Base-by-base conservation (phyloP, 169 alveolate genomes). In the Eimeria praecox region DNA sequence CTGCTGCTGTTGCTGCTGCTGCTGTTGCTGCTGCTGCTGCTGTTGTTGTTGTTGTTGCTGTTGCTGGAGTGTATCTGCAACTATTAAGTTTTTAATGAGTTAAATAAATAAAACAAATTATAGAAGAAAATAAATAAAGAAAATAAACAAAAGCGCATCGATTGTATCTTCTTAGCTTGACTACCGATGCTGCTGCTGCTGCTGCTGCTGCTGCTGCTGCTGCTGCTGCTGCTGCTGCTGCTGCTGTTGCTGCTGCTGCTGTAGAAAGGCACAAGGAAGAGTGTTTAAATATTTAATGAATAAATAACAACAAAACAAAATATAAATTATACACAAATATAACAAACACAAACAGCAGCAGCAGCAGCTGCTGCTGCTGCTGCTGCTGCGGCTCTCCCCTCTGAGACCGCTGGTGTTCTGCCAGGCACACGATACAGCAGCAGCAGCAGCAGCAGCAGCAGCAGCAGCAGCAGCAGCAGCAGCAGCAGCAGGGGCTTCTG, bases 1-100 rank as follows among this genome's bases (percentile, higher is more conserved):
- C 35, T 69, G 80, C 80, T 69, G 80, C 80, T 69, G 80, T 35
- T 69, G 80, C 80, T 69, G 80, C 80, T 69, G 66, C 66, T 56
- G 66, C 66, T 56, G 66, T 20, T 56, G 66, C 66, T 56, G 66
- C 66, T 56, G 16, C 66, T 14, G 66, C 66, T 20, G 66, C 66
- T 56, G 66, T 20, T 56, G 66, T 20, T 56, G 66, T 20, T 56
- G 66, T 20, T 56, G 66, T 20, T 56, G 66, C 66, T 56, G 66
- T 20, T 14, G 66, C 66, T 12, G 12, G 20, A 20, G 20, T 12
- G 66, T 14, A 56, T 20, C 66, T 12, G 66, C 66, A 56, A 56
- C 66, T 14, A 56, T 12, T 56, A 20, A 20, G 27, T 20, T 56
- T 56, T 14, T 14, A 56, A 56, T 56, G 66, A 56, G 66, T 56